Conservation (phyloP, 2,329 filamentous ascomycete species). For the Graphilbum fragrans region DNA sequence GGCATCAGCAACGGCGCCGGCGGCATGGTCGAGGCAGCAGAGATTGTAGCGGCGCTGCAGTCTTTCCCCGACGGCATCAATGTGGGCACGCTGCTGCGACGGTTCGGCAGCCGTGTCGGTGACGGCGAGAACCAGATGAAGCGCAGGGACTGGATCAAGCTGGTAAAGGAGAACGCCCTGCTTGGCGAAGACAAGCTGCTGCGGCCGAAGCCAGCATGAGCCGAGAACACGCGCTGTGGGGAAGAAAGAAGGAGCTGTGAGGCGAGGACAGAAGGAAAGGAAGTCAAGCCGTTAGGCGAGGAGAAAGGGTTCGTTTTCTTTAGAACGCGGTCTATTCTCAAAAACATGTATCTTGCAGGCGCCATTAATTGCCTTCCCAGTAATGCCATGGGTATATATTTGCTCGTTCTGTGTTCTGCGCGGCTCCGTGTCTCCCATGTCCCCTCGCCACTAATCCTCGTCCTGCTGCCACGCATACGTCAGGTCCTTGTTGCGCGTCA, state of each 20-base stretch:
- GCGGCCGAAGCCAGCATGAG: conserved; percentile 13
- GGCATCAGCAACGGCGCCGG: conserved; percentile 5
- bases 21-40: conserved; percentile 31
- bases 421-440: neutral
- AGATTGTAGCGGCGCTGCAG: conserved; percentile 42
- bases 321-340: no score
- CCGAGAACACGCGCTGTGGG: no score
- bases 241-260: no score
- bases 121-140: conserved; percentile 38
- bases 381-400: no score
- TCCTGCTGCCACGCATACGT: conserved; percentile 94
- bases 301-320: no score
- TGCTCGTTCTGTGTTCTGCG: neutral
- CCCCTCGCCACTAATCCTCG: conserved; percentile 25
- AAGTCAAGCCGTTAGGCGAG: no score
- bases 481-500: conserved; percentile 63
- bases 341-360: no score
- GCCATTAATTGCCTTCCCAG: no score
- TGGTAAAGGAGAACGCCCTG: conserved; percentile 43
- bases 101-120: conserved; percentile 40
- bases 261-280: no score
- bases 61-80: conserved; percentile 37
- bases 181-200: conserved; percentile 46
- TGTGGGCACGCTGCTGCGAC: conserved; percentile 39
- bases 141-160: conserved; percentile 42